A percentile compares a stretch with the other conserved stretches of the same genome.
Evolutionary conservation across 371 early-diverging fungal species (phyloP).

Genomic region (Saksenaea oblongispora): DNA sequence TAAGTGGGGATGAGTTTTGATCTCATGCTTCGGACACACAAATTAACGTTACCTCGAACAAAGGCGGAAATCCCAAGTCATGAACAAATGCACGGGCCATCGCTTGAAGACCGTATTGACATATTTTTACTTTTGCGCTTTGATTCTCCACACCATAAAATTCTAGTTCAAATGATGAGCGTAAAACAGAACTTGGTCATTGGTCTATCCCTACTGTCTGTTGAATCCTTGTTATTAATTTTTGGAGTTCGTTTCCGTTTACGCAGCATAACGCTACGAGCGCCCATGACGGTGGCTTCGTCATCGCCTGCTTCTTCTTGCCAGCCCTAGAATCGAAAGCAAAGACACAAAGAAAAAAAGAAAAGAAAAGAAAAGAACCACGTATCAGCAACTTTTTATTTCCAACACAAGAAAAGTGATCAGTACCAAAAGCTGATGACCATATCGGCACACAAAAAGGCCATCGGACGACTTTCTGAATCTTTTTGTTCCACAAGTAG

Average conservation of each 20-base stretch:
- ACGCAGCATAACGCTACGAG: not conserved
- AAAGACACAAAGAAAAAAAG: not conserved
- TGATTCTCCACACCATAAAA: slow-evolving; percentile 2
- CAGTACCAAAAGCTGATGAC: slow-evolving; percentile 18
- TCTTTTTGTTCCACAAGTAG: slow-evolving; percentile 15
- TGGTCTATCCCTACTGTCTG: not conserved
- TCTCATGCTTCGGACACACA: not conserved
- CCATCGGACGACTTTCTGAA: slow-evolving; percentile 14
- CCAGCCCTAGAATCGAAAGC: slow-evolving; percentile 3
- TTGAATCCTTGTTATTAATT: not conserved
- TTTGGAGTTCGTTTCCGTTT: not conserved
- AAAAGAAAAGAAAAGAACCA: not conserved
- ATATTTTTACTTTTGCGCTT: slow-evolving; percentile 16
- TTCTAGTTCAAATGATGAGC: not conserved
- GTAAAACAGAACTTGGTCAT: no score
- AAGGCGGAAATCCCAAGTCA: slow-evolving; percentile 29
- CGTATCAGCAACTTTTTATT: not conserved
- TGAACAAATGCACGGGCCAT: slow-evolving; percentile 24
- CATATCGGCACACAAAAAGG: slow-evolving; percentile 18
- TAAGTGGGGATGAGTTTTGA: not conserved
- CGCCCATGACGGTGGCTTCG: not conserved
- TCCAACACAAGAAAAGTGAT: not conserved
- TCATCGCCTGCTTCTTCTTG: slow-evolving; percentile 11
- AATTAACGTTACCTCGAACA: slow-evolving; percentile 25
- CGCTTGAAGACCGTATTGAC: slow-evolving; percentile 25